Conservation (phyloP, 345 rosid species). For the Ceriops decandra region DNA sequence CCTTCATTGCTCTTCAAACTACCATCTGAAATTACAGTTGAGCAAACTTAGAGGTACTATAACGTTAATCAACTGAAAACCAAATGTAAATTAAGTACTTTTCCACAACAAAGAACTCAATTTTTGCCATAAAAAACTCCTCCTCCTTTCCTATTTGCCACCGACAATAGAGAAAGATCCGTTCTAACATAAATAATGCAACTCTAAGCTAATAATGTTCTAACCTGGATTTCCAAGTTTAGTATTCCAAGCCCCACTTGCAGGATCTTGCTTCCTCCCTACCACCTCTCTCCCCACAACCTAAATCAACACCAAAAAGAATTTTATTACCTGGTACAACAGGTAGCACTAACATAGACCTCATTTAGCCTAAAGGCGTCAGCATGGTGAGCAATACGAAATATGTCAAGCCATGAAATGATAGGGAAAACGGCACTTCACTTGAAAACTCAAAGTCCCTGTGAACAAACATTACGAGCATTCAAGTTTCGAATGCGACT, state of each 20-base stretch:
- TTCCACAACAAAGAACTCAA: not conserved
- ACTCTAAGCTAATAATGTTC: not conserved
- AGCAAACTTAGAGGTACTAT: not conserved
- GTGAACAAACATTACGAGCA: no score
- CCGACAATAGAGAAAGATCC: no score
- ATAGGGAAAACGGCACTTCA: no score
- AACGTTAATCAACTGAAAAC: not conserved
- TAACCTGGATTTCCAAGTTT: slow-evolving; percentile 39
- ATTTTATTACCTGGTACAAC: not conserved
- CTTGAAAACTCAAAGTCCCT: no score
- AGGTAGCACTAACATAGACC: not conserved
- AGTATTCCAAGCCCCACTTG: slow-evolving; percentile 36
- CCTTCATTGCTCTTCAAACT: slow-evolving; percentile 28
- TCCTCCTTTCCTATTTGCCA: no score
- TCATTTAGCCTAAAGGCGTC: no score
- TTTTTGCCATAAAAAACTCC: no score
- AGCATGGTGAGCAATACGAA: no score
- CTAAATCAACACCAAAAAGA: slow-evolving; percentile 30
- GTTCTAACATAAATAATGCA: not conserved
- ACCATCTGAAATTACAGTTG: slow-evolving; percentile 32
- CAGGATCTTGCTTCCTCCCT: slow-evolving; percentile 36
- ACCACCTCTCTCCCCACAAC: slow-evolving; percentile 44
- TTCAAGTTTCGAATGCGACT: no score
- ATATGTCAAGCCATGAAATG: no score
- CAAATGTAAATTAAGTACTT: not conserved